Conservation (phyloP, 2,329 filamentous ascomycete species). For the Penicillium sp. region DNA sequence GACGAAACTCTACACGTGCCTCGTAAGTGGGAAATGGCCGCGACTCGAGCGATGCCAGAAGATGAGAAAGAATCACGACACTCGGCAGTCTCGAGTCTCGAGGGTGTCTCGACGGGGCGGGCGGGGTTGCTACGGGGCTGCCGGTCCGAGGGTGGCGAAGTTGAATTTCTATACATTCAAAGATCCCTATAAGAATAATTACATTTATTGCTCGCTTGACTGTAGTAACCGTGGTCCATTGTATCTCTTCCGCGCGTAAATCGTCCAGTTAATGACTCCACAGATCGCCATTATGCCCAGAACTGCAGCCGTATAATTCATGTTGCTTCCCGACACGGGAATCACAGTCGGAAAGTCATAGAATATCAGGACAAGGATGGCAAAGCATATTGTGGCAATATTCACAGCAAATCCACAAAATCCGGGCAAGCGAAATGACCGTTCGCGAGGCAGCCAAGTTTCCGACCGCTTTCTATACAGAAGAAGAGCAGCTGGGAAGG, state of each 20-base stretch:
- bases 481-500: conserved; percentile 8
- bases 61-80: background rate
- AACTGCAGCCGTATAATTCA: conserved; percentile 12
- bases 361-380: conserved; percentile 7
- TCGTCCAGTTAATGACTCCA: conserved; percentile 6
- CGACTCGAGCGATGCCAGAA: background rate
- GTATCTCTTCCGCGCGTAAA: conserved; percentile 7
- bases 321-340: conserved; percentile 5
- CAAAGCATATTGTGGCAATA: conserved; percentile 4
- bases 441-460: background rate
- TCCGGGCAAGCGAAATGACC: conserved; percentile 7
- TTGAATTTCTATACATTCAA: background rate
- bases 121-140: background rate
- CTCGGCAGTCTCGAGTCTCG: no score
- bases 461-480: conserved; percentile 8
- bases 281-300: conserved; percentile 9
- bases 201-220: background rate
- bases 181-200: background rate
- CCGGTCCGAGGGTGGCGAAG: background rate
- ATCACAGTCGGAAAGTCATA: conserved; percentile 6
- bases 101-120: background rate
- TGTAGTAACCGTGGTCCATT: background rate
- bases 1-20: background rate
- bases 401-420: background rate
- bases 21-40: background rate